Percentiles rank a stretch among this genome's conserved stretches.
Evolutionary conservation across 768 basidiomycete genomes (phyloP).

Genomic region (Wakefieldia striispora): DNA sequence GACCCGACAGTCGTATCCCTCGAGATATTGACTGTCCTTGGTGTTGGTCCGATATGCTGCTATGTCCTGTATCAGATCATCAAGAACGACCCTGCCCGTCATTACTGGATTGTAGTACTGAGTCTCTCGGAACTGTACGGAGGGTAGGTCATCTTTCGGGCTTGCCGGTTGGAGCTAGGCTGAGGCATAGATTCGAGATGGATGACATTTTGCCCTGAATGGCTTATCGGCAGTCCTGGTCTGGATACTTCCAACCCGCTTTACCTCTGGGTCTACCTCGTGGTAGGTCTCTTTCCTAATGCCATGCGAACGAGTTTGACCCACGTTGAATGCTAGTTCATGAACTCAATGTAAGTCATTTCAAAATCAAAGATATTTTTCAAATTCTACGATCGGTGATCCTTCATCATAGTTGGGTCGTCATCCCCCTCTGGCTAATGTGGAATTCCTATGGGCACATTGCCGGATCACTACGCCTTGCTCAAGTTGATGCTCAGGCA

Average conservation of each 20-base stretch:
- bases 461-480: constrained; percentile 51
- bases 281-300: constrained; percentile 46
- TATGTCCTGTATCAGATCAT: constrained; percentile 68
- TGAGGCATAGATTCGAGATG: constrained; percentile 40
- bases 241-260: constrained; percentile 68
- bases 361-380: background rate
- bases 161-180: background rate
- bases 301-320: background rate
- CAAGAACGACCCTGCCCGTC: constrained; percentile 56
- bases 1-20: constrained; percentile 82
- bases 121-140: constrained; percentile 78
- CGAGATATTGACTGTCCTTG: constrained; percentile 78
- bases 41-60: constrained; percentile 68
- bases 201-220: constrained; percentile 91
- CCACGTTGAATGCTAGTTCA: constrained; percentile 47
- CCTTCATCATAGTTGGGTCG: constrained; percentile 62
- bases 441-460: constrained; percentile 74
- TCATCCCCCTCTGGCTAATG: constrained; percentile 75
- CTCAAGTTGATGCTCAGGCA: constrained; percentile 30
- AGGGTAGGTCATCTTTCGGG: constrained; percentile 43
- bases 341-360: constrained; percentile 69
- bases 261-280: constrained; percentile 77
- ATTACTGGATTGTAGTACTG: constrained; percentile 72
- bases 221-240: constrained; percentile 73
- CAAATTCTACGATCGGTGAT: background rate